phyloP scores from a whole-genome alignment of 306 rosid genomes.

The Prunus mongolica region DNA sequence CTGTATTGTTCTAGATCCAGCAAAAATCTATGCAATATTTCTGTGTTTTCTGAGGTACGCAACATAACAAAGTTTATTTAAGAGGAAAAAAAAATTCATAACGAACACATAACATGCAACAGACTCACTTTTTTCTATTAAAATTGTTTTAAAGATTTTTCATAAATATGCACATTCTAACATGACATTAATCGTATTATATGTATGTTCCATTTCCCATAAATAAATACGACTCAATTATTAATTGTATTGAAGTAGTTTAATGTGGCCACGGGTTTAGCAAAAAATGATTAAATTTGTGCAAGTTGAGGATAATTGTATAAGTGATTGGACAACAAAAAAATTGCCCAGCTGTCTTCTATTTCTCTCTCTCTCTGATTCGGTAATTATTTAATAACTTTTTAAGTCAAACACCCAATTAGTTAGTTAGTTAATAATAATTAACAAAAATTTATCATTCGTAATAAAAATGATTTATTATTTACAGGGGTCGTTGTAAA shows the following conservation, averaged over 20 bases:
- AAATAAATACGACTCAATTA: not conserved
- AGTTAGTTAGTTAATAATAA: not conserved
- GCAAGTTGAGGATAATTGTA: slow-evolving; percentile 14
- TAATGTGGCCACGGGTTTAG: not conserved
- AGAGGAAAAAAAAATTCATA: not conserved
- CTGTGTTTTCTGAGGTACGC: not conserved
- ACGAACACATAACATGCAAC: not conserved
- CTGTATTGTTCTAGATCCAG: not conserved
- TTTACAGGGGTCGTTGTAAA: not conserved
- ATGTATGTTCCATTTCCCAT: too few relatives aligned
- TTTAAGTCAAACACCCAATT: not conserved
- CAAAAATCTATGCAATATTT: not conserved
- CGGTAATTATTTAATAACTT: not conserved
- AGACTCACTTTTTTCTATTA: not conserved
- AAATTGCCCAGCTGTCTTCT: not conserved
- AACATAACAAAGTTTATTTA: too few relatives aligned
- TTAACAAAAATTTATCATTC: not conserved
- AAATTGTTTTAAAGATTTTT: not conserved
- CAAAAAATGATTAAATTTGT: not conserved
- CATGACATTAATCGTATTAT: too few relatives aligned
- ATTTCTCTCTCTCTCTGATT: not conserved
- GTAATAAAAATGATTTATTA: not conserved
- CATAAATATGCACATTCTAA: not conserved
- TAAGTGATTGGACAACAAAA: not conserved
- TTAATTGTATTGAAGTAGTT: not conserved